These are phyloP conservation scores for Cnidoscolus chayamansa DNA, from an alignment of 441 rosid species.

Conservation along the genomic window DNA sequence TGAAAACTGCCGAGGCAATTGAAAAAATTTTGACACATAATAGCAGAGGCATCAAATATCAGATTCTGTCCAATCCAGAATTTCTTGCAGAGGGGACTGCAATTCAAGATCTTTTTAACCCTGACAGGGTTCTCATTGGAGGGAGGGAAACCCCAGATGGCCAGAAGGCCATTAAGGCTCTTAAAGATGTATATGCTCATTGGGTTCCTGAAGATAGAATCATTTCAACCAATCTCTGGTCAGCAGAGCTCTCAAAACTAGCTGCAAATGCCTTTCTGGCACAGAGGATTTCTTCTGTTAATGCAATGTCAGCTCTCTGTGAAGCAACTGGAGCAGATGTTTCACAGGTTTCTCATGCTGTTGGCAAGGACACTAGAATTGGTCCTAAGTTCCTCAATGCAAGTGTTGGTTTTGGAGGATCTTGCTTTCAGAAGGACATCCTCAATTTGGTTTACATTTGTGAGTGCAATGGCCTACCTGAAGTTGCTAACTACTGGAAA, in stretches of 20 bases:
- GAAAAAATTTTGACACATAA: conserved; percentile 79
- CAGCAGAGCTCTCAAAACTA: conserved; percentile 85
- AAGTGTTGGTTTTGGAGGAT: conserved; percentile 87
- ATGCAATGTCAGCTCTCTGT: conserved; percentile 88
- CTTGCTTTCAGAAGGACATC: conserved; percentile 86
- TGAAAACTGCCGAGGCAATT: conserved; percentile 87
- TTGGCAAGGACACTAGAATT: conserved; percentile 72
- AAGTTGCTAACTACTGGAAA: conserved; percentile 85
- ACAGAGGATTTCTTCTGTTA: conserved; percentile 85
- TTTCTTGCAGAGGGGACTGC: conserved; percentile 95
- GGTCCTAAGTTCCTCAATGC: conserved; percentile 78
- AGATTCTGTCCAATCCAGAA: conserved; percentile 85
- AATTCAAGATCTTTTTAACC: conserved; percentile 64
- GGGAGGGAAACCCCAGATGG: conserved; percentile 85
- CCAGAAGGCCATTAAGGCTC: conserved; percentile 59
- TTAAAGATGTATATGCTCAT: conserved; percentile 74
- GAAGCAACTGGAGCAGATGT: conserved; percentile 89
- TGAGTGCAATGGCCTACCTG: conserved; percentile 79
- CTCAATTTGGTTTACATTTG: conserved; percentile 77
- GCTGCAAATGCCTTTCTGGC: conserved; percentile 89
- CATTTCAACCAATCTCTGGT: conserved; percentile 80
- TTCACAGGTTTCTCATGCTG: conserved; percentile 62
- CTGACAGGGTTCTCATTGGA: conserved; percentile 88
- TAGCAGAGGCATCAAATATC: conserved; percentile 81
- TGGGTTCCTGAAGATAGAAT: conserved; percentile 82